Conservation (phyloP, 2,329 filamentous ascomycete genomes). For the Eutypella sp. region DNA sequence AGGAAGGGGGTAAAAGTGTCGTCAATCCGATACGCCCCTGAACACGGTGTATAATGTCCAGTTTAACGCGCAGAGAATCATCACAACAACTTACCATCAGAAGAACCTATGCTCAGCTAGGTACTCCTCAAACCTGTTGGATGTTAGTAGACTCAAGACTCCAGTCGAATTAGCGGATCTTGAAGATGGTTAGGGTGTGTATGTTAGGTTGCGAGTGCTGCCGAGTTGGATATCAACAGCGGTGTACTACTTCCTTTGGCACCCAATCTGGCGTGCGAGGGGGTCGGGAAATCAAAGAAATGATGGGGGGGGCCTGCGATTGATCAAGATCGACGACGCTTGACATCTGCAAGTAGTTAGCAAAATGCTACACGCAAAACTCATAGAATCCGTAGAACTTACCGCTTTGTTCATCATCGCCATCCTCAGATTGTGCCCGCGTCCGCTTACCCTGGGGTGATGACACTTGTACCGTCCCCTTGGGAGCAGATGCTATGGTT, state of each 20-base stretch:
- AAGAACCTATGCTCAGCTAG: neutral
- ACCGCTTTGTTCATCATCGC: conserved; percentile 24
- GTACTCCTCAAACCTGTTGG: neutral
- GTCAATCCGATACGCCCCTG: neutral
- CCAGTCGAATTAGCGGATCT: neutral
- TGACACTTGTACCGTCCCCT: conserved; percentile 30
- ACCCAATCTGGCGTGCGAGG: conserved; percentile 8
- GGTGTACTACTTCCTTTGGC: conserved; percentile 12
- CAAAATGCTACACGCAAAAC: neutral
- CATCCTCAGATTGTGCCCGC: conserved; percentile 23
- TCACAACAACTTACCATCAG: neutral
- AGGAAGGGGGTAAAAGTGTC: neutral
- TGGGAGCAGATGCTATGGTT: conserved; percentile 10
- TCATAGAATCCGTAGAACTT: conserved; percentile 7
- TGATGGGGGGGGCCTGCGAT: conserved; percentile 9
- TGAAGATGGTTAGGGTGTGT: neutral
- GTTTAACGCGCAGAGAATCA: neutral
- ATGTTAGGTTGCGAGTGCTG: conserved; percentile 5
- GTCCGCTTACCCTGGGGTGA: conserved; percentile 24
- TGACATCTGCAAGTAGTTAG: conserved; percentile 39
- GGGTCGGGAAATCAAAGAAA: conserved; percentile 3
- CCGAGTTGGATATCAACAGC: conserved; percentile 16
- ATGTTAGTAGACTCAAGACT: neutral
- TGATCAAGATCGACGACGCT: conserved; percentile 45
- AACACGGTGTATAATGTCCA: neutral